Percentiles rank a stretch among this genome's conserved stretches.
Conservation (phyloP, 805 yeast genomes). For the Candida railenensis region DNA sequence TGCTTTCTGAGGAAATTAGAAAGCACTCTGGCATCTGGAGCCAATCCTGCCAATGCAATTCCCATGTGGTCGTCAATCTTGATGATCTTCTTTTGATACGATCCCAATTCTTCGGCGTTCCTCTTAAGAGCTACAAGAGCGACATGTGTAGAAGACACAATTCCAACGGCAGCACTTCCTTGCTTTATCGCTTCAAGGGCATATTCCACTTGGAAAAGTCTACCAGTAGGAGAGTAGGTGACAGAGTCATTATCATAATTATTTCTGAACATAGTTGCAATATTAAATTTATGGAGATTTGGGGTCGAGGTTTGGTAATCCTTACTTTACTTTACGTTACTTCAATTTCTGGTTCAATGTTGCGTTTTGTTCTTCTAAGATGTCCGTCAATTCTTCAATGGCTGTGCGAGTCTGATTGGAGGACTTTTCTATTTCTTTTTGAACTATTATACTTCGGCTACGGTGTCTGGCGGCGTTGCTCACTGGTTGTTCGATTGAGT, state of each 20-base stretch:
- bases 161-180: conserved; percentile 96
- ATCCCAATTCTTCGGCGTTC: conserved; percentile 95
- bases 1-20: conserved; percentile 87
- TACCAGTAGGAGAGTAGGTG: conserved; percentile 94
- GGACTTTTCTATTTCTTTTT: too few species aligned
- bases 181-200: conserved; percentile 96
- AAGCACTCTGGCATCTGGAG: conserved; percentile 96
- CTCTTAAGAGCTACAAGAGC: conserved; percentile 92
- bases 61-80: conserved; percentile 94
- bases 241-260: conserved; percentile 98
- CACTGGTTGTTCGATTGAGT: neutral
- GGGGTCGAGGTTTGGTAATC: neutral
- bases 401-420: too few species aligned
- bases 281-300: neutral
- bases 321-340: too few species aligned
- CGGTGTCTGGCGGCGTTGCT: too few species aligned
- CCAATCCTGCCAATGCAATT: conserved; percentile 92
- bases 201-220: conserved; percentile 85
- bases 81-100: conserved; percentile 91
- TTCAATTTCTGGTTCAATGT: neutral
- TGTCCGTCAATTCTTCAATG: too few species aligned
- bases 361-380: too few species aligned
- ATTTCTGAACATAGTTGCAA: conserved; percentile 74
- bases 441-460: too few species aligned
- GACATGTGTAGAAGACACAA: conserved; percentile 81